Evolutionary conservation across 768 basidiomycete species (phyloP).

Genomic region (Rhizopogon sp.): DNA sequence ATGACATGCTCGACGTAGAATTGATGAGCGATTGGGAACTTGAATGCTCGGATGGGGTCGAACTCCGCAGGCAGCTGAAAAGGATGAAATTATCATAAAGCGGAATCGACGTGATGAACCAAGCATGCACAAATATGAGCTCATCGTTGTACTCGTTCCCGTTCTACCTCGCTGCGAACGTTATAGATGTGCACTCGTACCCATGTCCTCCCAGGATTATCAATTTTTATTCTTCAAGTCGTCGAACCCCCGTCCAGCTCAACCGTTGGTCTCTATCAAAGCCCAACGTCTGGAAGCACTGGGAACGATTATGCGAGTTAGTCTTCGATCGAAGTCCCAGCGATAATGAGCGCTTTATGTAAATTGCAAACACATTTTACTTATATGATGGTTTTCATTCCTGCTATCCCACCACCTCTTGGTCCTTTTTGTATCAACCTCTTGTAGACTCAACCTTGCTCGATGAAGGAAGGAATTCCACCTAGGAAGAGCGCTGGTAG

Average conservation of each 20-base stretch:
- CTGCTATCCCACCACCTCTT: neutral
- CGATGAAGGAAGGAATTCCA: neutral
- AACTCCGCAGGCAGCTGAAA: neutral
- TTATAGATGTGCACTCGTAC: no score
- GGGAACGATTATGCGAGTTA: no score
- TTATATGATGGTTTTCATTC: neutral
- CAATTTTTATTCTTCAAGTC: no score
- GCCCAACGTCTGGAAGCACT: no score
- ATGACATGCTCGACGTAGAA: neutral
- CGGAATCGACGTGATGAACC: neutral
- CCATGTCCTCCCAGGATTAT: no score
- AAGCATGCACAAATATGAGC: conserved; percentile 1
- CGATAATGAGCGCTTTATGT: neutral
- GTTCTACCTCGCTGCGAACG: no score
- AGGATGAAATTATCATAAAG: neutral
- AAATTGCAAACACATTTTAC: neutral
- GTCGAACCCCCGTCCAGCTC: no score
- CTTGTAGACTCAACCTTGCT: neutral
- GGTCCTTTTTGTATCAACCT: neutral
- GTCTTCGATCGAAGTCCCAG: neutral
- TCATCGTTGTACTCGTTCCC: neutral
- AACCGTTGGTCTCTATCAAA: no score
- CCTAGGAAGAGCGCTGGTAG: neutral
- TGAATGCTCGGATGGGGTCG: neutral
- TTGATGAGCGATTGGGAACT: no score